phyloP scores from a whole-genome alignment of 768 basidiomycete species.

The Heimioporus sp. region DNA sequence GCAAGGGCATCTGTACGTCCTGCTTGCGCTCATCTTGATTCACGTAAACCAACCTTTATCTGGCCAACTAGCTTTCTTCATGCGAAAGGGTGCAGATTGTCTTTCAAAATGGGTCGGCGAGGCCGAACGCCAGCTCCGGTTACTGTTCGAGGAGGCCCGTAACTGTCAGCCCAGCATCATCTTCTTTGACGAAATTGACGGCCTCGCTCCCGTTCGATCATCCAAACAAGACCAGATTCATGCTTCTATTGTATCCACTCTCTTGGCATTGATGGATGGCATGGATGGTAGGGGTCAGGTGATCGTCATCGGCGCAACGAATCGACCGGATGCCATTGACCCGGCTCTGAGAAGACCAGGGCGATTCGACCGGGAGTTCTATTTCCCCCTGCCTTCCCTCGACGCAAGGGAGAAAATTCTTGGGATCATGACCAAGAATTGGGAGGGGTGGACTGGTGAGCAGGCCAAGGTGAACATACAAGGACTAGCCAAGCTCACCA shows the following conservation, averaged over 20 bases:
- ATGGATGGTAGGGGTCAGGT: constrained; percentile 99
- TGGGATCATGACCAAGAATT: constrained; percentile 83
- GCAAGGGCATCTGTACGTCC: constrained; percentile 82
- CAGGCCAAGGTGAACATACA: constrained; percentile 47
- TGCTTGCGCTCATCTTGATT: background rate
- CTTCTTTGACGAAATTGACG: constrained; percentile 99
- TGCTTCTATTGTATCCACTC: constrained; percentile 93
- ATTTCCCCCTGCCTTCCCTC: constrained; percentile 86
- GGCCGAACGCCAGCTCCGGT: constrained; percentile 91
- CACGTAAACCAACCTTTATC: background rate
- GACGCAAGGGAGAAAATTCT: constrained; percentile 88
- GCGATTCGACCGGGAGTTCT: constrained; percentile 96
- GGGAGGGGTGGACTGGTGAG: constrained; percentile 77
- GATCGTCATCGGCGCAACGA: constrained; percentile 96
- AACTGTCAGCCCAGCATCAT: constrained; percentile 94
- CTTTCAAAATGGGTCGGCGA: constrained; percentile 99
- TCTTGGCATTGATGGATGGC: constrained; percentile 97
- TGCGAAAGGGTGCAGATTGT: constrained; percentile 98
- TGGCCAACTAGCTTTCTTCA: constrained; percentile 82
- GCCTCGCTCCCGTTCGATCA: constrained; percentile 96
- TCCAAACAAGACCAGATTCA: constrained; percentile 99
- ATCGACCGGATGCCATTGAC: constrained; percentile 96
- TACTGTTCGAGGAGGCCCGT: constrained; percentile 94
- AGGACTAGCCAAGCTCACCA: constrained; percentile 85
- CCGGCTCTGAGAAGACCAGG: constrained; percentile 93